These are phyloP conservation scores for Bretschneidera sinensis DNA, from an alignment of 345 rosid genomes.

Conservation along the genomic window DNA sequence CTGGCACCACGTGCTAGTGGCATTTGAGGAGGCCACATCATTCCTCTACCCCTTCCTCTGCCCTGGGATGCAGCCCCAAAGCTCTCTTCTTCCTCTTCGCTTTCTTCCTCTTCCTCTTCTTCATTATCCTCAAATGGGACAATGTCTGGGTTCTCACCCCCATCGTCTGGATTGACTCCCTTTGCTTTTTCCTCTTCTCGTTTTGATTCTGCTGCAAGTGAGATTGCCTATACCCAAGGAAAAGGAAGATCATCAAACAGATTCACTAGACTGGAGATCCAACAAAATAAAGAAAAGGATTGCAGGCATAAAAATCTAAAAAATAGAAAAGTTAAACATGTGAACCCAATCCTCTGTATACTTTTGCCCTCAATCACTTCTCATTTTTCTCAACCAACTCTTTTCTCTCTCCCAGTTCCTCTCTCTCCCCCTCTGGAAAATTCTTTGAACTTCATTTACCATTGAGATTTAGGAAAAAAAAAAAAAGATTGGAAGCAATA, in stretches of 20 bases:
- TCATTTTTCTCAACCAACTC: too few relatives aligned
- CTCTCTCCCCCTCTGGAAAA: too few relatives aligned
- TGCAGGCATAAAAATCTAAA: background rate
- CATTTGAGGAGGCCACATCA: constrained; percentile 95
- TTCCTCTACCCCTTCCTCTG: constrained; percentile 92
- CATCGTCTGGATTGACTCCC: constrained; percentile 76
- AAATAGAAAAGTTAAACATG: too few relatives aligned
- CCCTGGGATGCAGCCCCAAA: constrained; percentile 55
- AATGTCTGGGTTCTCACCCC: constrained; percentile 85
- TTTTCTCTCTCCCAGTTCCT: too few relatives aligned
- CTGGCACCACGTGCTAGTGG: constrained; percentile 75
- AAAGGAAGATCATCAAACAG: constrained; percentile 11
- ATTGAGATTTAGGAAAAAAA: too few relatives aligned
- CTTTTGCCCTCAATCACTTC: too few relatives aligned
- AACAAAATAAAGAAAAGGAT: constrained; percentile 5
- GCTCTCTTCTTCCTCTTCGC: constrained; percentile 79
- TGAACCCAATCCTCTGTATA: too few relatives aligned
- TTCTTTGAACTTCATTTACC: too few relatives aligned
- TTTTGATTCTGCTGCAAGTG: constrained; percentile 89
- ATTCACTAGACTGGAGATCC: background rate
- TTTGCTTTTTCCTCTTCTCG: constrained; percentile 97
- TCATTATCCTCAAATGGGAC: constrained; percentile 97
- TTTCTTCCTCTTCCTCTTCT: constrained; percentile 96
- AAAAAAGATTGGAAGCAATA: too few relatives aligned
- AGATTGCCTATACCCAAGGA: constrained; percentile 48